These are phyloP conservation scores for Neurospora discreta DNA, from an alignment of 495 filamentous ascomycete species.

Conservation along the genomic window DNA sequence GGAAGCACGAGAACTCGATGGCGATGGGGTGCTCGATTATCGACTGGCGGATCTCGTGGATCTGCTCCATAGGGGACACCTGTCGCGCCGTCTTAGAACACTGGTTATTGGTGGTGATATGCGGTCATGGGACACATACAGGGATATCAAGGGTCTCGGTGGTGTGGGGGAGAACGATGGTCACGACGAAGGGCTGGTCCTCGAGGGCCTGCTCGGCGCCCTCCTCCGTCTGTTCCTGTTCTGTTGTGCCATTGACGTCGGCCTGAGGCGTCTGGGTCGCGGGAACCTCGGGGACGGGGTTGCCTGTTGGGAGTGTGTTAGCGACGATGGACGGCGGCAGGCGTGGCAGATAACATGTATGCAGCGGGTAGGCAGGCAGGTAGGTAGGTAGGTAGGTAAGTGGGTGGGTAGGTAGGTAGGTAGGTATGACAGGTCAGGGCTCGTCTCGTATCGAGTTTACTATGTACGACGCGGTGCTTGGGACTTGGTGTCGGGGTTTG, in stretches of 20 bases:
- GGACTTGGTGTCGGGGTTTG: background rate
- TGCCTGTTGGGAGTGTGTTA: constrained; percentile 8
- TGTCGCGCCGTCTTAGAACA: constrained; percentile 27
- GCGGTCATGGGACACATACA: constrained; percentile 37
- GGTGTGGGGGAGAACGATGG: constrained; percentile 72
- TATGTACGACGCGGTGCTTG: background rate
- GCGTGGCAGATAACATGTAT: background rate
- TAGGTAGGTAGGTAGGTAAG: background rate
- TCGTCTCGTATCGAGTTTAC: background rate
- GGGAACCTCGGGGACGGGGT: constrained; percentile 8
- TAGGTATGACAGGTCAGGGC: background rate
- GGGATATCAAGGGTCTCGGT: constrained; percentile 72
- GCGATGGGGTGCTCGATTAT: constrained; percentile 89
- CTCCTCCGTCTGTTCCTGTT: constrained; percentile 10
- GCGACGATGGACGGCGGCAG: background rate
- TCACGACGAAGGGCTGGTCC: constrained; percentile 45
- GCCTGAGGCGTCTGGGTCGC: constrained; percentile 6
- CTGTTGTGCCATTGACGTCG: constrained; percentile 4
- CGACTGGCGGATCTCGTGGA: constrained; percentile 95
- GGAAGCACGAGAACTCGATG: constrained; percentile 97
- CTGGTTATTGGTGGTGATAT: background rate
- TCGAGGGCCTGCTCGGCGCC: constrained; percentile 12
- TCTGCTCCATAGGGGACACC: constrained; percentile 88
- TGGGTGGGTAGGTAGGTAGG: background rate
- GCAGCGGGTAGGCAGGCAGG: background rate